Evolutionary conservation across 2,329 filamentous ascomycete species (phyloP).

Genomic region (Ilyonectria destructans): DNA sequence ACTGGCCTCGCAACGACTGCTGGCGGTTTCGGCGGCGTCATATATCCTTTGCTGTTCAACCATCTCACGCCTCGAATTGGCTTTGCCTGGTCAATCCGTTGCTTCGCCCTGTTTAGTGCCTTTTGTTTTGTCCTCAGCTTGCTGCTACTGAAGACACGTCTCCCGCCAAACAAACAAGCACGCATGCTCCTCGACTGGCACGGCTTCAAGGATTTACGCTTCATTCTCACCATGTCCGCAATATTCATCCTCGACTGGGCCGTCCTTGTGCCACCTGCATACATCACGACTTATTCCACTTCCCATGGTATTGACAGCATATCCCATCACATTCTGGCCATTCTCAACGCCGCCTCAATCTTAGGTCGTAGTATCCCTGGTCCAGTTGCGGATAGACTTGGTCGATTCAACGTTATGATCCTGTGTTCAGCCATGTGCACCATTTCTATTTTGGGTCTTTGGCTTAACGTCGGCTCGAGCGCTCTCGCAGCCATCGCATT

Average conservation of each 20-base stretch:
- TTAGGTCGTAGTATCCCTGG: constrained; percentile 25
- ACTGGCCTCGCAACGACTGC: constrained; percentile 80
- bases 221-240: constrained; percentile 10
- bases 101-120: constrained; percentile 49
- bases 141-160: constrained; percentile 56
- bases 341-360: constrained; percentile 24
- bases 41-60: constrained; percentile 59
- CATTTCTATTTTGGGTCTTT: constrained; percentile 27
- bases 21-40: constrained; percentile 71
- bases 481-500: constrained; percentile 11
- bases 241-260: constrained; percentile 26
- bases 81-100: constrained; percentile 51
- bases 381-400: constrained; percentile 21
- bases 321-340: constrained; percentile 20
- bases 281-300: constrained; percentile 25
- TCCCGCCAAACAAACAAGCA: constrained; percentile 64
- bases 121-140: constrained; percentile 50
- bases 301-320: constrained; percentile 3
- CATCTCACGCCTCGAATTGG: constrained; percentile 47
- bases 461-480: constrained; percentile 21
- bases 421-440: constrained; percentile 13
- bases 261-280: constrained; percentile 25
- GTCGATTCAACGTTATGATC: constrained; percentile 30
- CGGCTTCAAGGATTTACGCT: constrained; percentile 9
- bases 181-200: constrained; percentile 40